phyloP scores from a whole-genome alignment of 495 filamentous ascomycete species.

The Aspergillus hancockii region DNA sequence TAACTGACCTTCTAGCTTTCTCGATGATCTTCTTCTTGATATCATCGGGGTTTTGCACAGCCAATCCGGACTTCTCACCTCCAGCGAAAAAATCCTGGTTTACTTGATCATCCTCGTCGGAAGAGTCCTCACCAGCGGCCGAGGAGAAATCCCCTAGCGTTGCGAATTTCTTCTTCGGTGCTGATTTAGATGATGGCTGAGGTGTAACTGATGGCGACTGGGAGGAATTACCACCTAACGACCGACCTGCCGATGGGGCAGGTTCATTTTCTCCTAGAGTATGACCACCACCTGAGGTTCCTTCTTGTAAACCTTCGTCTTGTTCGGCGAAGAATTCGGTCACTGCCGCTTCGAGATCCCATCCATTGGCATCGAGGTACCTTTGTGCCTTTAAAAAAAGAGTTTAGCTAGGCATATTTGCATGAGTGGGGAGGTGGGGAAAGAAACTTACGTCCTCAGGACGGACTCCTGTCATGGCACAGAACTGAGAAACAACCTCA shows the following conservation, averaged over 20 bases:
- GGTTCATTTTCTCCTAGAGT: conserved; percentile 31
- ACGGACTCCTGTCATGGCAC: conserved; percentile 65
- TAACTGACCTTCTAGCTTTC: conserved; percentile 71
- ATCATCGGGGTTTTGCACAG: conserved; percentile 86
- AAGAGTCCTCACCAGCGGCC: conserved; percentile 56
- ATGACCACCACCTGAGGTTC: conserved; percentile 31
- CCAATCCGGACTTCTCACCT: conserved; percentile 94
- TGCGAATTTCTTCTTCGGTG: conserved; percentile 55
- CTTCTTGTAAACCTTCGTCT: conserved; percentile 56
- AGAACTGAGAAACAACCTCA: conserved; percentile 71
- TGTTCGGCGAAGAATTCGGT: conserved; percentile 69
- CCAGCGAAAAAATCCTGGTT: conserved; percentile 88
- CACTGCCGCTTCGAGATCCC: conserved; percentile 69
- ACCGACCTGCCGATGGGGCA: conserved; percentile 25
- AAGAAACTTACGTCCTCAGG: conserved; percentile 59
- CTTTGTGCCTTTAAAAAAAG: conserved; percentile 59
- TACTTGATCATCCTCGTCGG: conserved; percentile 61
- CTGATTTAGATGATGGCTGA: conserved; percentile 33
- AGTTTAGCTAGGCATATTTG: conserved; percentile 7
- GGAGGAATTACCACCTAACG: conserved; percentile 35
- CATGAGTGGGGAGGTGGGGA: not conserved
- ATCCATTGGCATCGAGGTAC: conserved; percentile 66
- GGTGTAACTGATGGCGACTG: conserved; percentile 36
- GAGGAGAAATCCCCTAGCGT: conserved; percentile 54
- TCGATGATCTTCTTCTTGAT: conserved; percentile 76